Conservation (phyloP, 2,329 filamentous ascomycete genomes). For the Ambrosiella cleistominuta region DNA sequence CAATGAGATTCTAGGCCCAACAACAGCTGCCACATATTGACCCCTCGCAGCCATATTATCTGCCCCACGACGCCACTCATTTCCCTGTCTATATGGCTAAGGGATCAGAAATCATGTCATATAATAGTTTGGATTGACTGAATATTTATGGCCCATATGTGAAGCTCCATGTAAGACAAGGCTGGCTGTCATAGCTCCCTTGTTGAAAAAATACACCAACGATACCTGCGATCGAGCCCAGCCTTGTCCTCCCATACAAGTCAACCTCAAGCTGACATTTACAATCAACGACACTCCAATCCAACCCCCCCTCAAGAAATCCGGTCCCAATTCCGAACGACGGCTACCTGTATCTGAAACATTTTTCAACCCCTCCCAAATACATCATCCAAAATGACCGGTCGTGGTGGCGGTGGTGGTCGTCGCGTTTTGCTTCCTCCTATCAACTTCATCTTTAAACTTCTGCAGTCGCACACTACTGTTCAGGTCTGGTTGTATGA, state of each 20-base stretch:
- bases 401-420: conserved; percentile 40
- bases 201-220: not conserved
- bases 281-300: not conserved
- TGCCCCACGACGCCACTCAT: conserved; percentile 6
- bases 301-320: not conserved
- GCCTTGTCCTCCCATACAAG: not conserved
- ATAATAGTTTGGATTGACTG: not conserved
- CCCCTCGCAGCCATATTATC: conserved; percentile 6
- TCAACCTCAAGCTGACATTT: not conserved
- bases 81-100: not conserved
- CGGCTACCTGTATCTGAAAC: not conserved
- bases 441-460: conserved; percentile 49
- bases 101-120: too few species aligned
- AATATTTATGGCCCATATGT: conserved; percentile 1
- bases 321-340: not conserved
- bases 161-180: not conserved
- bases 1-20: not conserved
- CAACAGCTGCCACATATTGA: conserved; percentile 1
- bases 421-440: conserved; percentile 39
- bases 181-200: conserved; percentile 1
- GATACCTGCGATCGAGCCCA: not conserved
- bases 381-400: conserved; percentile 30
- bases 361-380: not conserved
- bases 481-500: conserved; percentile 96
- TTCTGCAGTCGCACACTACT: conserved; percentile 62